Base-by-base conservation (phyloP, 2,329 filamentous ascomycete species). In the Cadophora gregata region DNA sequence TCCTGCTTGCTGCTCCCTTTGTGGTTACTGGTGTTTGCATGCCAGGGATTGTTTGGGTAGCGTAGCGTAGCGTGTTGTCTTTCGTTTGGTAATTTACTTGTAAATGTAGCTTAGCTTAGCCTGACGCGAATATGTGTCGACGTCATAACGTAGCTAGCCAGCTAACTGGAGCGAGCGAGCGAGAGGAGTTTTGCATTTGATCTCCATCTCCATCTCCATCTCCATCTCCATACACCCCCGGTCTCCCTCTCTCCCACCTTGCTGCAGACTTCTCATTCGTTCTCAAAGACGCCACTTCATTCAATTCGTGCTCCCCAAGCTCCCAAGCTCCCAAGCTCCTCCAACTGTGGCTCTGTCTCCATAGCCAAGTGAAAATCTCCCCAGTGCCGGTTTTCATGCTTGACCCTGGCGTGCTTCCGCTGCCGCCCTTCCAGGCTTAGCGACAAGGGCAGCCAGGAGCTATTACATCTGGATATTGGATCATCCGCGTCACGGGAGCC, bases 401-500 rank as follows among this genome's bases (percentile, higher is more conserved):
- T 24, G 53, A 58, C 36, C 53, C 53, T 58, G 53, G 9, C n/a
- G n/a, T n/a, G n/a, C n/a, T n/a, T n/a, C n/a, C n/a, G n/a, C 36
- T 38, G 6, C 36, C 36, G 36, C 36, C 12, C 36, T 38, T 38
- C 36, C 36, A 38, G 36, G 36, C 12, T 38, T 38, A 38, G 36
- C 36, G 36, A 38, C 36, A 5, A 33, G 31, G 31, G 31, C 31
- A 10, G 10, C 31, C 6, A 16, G 19, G 33, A 56, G 33, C 53
- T 58, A 58, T 38, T 42, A 58, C 53, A 38, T 24, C 31, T 25
- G 21, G 8, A 24, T 42, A 58, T 58, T 58, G 53, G 51, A 58
- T 58, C 33, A 10, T 4, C 53, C 31, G 56, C 24, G 16, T 59
- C 36, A 59, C 56, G 56, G 53, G 31, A 21, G 36, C 19, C 56